Evolutionary conservation across 164 flowering plant genomes (phyloP).

Genomic region (Vitis rupestris): DNA sequence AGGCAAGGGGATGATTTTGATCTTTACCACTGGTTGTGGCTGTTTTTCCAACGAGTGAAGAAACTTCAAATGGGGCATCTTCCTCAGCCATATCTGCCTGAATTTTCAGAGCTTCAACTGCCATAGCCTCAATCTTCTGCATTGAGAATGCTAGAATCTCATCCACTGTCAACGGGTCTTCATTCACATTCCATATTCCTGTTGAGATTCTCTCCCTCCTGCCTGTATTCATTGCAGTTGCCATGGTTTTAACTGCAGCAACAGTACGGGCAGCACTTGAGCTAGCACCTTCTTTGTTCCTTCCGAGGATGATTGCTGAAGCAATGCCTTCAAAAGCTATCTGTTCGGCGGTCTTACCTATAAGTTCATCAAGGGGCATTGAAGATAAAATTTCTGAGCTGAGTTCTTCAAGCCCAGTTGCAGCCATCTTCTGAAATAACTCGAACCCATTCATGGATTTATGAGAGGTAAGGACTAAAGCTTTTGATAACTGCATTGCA

Average conservation of each 20-base stretch:
- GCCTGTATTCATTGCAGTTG: conserved; percentile 56
- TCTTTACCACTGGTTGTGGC: conserved; percentile 18
- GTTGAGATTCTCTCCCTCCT: conserved; percentile 75
- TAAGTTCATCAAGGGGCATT: conserved; percentile 77
- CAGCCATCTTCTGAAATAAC: conserved; percentile 69
- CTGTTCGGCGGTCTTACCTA: conserved; percentile 90
- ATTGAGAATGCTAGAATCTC: conserved; percentile 76
- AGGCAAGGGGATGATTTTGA: conserved; percentile 33
- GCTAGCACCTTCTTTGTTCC: conserved; percentile 89
- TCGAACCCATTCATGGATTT: conserved; percentile 58
- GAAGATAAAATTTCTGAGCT: conserved; percentile 47
- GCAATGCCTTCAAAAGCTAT: conserved; percentile 96
- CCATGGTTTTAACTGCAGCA: conserved; percentile 68
- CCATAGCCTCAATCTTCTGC: conserved; percentile 84
- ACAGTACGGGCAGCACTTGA: conserved; percentile 84
- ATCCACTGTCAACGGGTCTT: conserved; percentile 55
- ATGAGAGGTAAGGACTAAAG: conserved; percentile 45
- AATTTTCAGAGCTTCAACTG: conserved; percentile 71
- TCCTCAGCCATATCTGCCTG: conserved; percentile 87
- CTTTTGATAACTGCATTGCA: conserved; percentile 87
- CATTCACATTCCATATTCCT: conserved; percentile 80
- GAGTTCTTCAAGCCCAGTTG: conserved; percentile 59
- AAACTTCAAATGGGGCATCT: conserved; percentile 87
- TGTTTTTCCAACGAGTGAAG: conserved; percentile 36
- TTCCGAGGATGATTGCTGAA: conserved; percentile 77